These are phyloP conservation scores for Myxozyma neotropica DNA, from an alignment of 805 yeast genomes.

Conservation along the genomic window DNA sequence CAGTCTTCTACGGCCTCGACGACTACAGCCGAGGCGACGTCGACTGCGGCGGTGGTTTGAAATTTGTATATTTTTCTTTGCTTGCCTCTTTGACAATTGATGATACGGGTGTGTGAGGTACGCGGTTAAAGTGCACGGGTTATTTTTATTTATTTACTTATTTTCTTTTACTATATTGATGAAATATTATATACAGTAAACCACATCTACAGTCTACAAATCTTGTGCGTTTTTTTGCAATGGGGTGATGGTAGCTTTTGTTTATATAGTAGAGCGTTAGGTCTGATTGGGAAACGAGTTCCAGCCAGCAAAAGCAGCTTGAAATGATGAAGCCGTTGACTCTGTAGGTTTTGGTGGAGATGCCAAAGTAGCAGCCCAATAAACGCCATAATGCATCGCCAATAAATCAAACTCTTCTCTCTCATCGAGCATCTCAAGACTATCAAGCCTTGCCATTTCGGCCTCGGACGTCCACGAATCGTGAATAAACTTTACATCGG, in stretches of 20 bases:
- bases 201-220: no score
- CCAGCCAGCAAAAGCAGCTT: constrained; percentile 5
- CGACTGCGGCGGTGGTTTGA: constrained; percentile 2
- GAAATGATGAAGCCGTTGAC: background rate
- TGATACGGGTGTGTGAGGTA: no score
- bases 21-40: constrained; percentile 4
- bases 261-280: no score
- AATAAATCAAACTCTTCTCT: constrained; percentile 68
- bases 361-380: constrained; percentile 45
- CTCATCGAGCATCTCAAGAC: constrained; percentile 71
- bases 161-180: no score
- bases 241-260: no score
- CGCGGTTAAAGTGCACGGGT: no score
- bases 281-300: background rate
- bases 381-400: constrained; percentile 61
- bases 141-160: no score
- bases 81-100: no score
- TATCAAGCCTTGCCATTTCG: constrained; percentile 51
- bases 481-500: constrained; percentile 51
- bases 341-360: no score
- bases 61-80: no score
- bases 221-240: no score
- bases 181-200: no score
- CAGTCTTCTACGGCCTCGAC: background rate
- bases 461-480: constrained; percentile 49